Base-by-base conservation (phyloP, 2,329 filamentous ascomycete species). In the Aspergillus niger region DNA sequence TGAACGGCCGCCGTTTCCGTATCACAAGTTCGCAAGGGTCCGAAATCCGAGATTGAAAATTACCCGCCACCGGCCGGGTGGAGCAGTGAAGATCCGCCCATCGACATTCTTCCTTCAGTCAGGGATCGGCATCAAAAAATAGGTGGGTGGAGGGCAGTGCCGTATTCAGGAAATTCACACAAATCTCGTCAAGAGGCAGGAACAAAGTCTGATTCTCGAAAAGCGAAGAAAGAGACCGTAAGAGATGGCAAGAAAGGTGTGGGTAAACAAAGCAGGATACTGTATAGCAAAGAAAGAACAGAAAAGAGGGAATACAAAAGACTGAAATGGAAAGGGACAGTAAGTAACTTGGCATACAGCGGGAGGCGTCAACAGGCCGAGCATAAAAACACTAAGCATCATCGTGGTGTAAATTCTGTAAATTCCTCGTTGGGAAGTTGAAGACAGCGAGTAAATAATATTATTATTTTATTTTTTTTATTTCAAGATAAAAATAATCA, bases 81-180 rank as follows among this genome's bases (percentile, higher is more conserved):
- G 58, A 55, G 53, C 53, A 44, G 55, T 39, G 22, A 53, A 50
- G 54, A 60, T 47, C 62, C 49, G 55, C 55, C 44, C 55, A 44
- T 43, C 47, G 51, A 60, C 62, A 64, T 61, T 58, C 55, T 65
- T 39, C 55, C 51, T 64, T 61, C 53, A 39, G 60, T 61, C 50
- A 58, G 28, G 57, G 65, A 67, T 67, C 65, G 60, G 52, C 61
- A 61, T 39, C 58, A 58, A 36, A 36, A 36, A 36, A 36, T 13
- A 52, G 50, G 59, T 58, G 48, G n/a, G 39, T 36, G 43, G 47
- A 47, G 13, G 49, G 36, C 58, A 43, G 44, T 15, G 48, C 17
- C 44, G 8, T 30, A 24, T 32, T 50, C 13, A 26, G 32, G 47
- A 47, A 38, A 47, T 17, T 30, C 30, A 28, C n/a, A 30, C 47